A percentile compares a stretch with the other conserved stretches of the same genome.
Evolutionary conservation across 2,329 filamentous ascomycete species (phyloP).

Genomic region (Pyrenophora graminea): DNA sequence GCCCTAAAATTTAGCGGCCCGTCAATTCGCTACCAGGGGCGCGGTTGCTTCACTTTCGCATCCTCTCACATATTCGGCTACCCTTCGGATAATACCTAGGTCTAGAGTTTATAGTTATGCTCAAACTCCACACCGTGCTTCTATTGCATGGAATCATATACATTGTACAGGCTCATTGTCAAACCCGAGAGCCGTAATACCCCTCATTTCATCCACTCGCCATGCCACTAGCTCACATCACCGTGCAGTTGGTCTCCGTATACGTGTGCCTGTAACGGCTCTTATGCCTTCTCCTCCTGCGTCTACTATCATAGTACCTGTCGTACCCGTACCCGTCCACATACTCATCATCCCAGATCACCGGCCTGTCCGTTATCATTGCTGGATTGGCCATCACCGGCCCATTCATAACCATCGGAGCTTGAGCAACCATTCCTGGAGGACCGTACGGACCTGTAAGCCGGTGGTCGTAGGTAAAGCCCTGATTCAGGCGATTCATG

Average conservation of each 20-base stretch:
- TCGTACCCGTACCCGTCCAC: conserved; percentile 7
- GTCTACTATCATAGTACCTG: conserved; percentile 10
- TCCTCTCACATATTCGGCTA: not conserved
- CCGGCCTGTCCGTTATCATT: conserved; percentile 7
- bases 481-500: conserved; percentile 3
- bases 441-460: conserved; percentile 25
- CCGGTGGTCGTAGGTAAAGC: conserved; percentile 24
- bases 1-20: conserved; percentile 2
- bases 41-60: conserved; percentile 4
- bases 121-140: too few species aligned
- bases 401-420: conserved; percentile 6
- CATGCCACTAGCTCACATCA: conserved; percentile 19
- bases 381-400: conserved; percentile 1
- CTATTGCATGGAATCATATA: too few species aligned
- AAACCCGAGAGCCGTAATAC: too few species aligned
- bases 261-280: conserved; percentile 28
- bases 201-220: too few species aligned
- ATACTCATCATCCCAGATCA: conserved; percentile 1
- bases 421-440: conserved; percentile 6
- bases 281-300: conserved; percentile 20
- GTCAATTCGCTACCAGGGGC: conserved; percentile 10
- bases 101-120: too few species aligned
- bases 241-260: conserved; percentile 25
- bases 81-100: not conserved
- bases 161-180: too few species aligned